Percentiles rank a stretch among this genome's conserved stretches.
phyloP scores from a whole-genome alignment of 495 filamentous ascomycete genomes.

The Tuber microsphaerosporum region DNA sequence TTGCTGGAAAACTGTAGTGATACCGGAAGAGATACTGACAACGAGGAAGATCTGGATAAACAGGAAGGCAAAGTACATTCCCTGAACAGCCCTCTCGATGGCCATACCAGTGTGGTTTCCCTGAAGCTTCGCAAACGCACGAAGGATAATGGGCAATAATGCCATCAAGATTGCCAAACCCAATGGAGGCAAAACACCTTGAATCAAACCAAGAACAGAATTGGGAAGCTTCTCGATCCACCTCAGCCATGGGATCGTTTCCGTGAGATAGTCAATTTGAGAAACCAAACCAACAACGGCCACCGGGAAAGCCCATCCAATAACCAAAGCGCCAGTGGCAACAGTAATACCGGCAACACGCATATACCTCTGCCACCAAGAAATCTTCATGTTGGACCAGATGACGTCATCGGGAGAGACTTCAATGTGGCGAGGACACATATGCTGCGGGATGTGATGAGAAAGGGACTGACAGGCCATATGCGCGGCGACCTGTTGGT shows the following conservation, averaged over 20 bases:
- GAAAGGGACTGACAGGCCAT: conserved; percentile 94
- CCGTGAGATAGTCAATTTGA: conserved; percentile 62
- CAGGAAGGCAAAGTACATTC: conserved; percentile 89
- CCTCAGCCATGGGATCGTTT: conserved; percentile 57
- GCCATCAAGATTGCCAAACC: conserved; percentile 72
- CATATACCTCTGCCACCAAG: conserved; percentile 86
- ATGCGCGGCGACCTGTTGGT: conserved; percentile 92
- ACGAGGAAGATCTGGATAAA: conserved; percentile 94
- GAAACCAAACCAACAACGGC: conserved; percentile 77
- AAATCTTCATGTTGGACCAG: conserved; percentile 96
- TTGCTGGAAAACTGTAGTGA: conserved; percentile 58
- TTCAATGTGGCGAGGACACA: conserved; percentile 87
- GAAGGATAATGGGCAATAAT: conserved; percentile 71
- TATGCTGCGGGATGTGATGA: conserved; percentile 86
- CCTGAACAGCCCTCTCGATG: conserved; percentile 73
- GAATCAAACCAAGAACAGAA: conserved; percentile 63
- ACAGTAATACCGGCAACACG: conserved; percentile 60
- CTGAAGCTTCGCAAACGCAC: conserved; percentile 63
- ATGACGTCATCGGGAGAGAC: conserved; percentile 90
- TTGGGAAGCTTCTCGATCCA: conserved; percentile 61
- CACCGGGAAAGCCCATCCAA: conserved; percentile 88
- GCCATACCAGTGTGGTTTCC: conserved; percentile 77
- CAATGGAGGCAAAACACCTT: conserved; percentile 77
- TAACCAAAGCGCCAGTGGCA: conserved; percentile 66
- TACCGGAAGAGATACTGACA: conserved; percentile 77